Conservation (phyloP, 1,139 yeast genomes). For the Spathaspora jeffriesii region DNA sequence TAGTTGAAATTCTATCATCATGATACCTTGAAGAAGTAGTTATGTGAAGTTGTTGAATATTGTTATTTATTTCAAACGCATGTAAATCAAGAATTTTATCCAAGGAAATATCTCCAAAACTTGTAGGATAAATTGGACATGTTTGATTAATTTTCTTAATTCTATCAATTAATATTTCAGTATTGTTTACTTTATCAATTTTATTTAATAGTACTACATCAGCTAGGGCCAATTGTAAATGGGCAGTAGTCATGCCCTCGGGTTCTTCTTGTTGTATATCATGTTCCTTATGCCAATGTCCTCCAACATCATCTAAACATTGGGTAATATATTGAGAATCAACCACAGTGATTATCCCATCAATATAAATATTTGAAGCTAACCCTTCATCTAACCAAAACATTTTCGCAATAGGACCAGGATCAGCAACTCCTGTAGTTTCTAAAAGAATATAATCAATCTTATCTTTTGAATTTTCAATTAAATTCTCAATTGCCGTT, state of each 20-base stretch:
- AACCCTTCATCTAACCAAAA: conserved; percentile 96
- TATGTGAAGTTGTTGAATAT: conserved; percentile 22
- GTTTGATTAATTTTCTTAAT: conserved; percentile 63
- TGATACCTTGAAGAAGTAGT: conserved; percentile 32
- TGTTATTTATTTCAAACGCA: conserved; percentile 63
- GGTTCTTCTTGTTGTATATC: conserved; percentile 40
- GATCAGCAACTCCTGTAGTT: conserved; percentile 98
- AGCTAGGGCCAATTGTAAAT: conserved; percentile 87
- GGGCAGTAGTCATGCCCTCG: conserved; percentile 73
- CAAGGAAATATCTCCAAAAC: conserved; percentile 67
- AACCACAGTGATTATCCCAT: conserved; percentile 91
- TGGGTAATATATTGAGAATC: conserved; percentile 71
- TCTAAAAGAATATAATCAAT: conserved; percentile 91
- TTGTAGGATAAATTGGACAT: conserved; percentile 68
- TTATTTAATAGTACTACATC: conserved; percentile 82
- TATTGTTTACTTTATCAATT: conserved; percentile 47
- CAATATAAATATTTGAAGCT: conserved; percentile 81
- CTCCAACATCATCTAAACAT: conserved; percentile 72
- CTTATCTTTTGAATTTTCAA: conserved; percentile 66
- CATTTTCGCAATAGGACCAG: conserved; percentile 95
- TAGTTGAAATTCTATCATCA: conserved; percentile 62
- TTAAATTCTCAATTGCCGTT: conserved; percentile 85
- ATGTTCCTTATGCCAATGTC: conserved; percentile 51
- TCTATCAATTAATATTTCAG: conserved; percentile 28
- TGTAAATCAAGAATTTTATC: conserved; percentile 71